Evolutionary conservation across 345 rosid genomes (phyloP).

Genomic region (Brassica incana): DNA sequence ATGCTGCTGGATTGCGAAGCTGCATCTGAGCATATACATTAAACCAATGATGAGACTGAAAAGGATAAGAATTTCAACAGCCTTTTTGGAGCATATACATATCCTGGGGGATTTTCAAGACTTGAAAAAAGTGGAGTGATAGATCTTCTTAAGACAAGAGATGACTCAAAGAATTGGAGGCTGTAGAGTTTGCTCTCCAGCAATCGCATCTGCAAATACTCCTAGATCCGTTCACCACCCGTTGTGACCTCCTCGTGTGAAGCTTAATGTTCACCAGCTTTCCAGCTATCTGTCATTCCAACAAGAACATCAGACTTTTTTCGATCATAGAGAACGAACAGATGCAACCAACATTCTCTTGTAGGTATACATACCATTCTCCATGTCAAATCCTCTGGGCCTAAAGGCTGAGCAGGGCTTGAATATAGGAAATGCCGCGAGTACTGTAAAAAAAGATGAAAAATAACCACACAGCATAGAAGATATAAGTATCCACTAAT

Average conservation of each 20-base stretch:
- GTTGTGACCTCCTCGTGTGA: slow-evolving; percentile 71
- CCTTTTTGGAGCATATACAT: neutral
- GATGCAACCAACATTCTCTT: too few species aligned
- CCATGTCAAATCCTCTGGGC: slow-evolving; percentile 97
- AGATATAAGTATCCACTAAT: neutral
- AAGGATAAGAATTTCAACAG: neutral
- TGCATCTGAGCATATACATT: neutral
- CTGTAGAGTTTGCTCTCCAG: slow-evolving; percentile 57
- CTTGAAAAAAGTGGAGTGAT: neutral
- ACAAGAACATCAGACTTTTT: neutral
- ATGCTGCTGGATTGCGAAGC: neutral
- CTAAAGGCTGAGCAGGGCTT: slow-evolving; percentile 87
- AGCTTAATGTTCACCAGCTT: slow-evolving; percentile 86
- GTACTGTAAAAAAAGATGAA: slow-evolving; percentile 48
- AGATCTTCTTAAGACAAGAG: slow-evolving; percentile 26
- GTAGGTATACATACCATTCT: slow-evolving; percentile 59
- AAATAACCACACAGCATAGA: slow-evolving; percentile 12
- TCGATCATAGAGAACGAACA: neutral
- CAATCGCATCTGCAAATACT: slow-evolving; percentile 82
- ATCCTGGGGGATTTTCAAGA: neutral
- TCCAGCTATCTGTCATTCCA: slow-evolving; percentile 66
- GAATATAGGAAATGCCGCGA: slow-evolving; percentile 84
- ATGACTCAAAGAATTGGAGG: slow-evolving; percentile 18
- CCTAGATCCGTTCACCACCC: slow-evolving; percentile 75
- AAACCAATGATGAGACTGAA: neutral